Base-by-base conservation (phyloP, 2,329 filamentous ascomycete species). In the Ceratocystis huliohia region DNA sequence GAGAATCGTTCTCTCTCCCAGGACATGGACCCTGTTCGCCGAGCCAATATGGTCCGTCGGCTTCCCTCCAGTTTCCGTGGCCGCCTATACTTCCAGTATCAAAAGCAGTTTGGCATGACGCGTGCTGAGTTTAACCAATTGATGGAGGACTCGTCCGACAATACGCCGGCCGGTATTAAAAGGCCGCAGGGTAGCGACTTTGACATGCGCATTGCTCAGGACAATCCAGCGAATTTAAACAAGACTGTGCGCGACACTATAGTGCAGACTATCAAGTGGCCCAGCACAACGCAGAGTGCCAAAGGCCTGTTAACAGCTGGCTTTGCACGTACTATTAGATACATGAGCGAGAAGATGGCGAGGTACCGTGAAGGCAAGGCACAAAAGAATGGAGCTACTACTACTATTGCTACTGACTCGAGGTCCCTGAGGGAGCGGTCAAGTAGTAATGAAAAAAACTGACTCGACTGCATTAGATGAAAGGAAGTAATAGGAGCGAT, bases 41-140 rank as follows among this genome's bases (percentile, higher is more conserved):
- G 94, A 67, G 91, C 89, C 20, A 99, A 99, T 76, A 99, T 99
- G 90, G 93, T 99, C 8, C 86, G 94, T 4, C 87, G 94, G 13
- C 79, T 99, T 10, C 94, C 94, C 3, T 88, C 88, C 71, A 82
- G 86, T 5, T 97, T 99, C 81, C 85, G 94, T 46, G 84, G 88
- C 65, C 92, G 91, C 68, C 79, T 99, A 0, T 99, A 99, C 77
- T 96, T 96, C 75, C 86, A 92, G 72, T 99, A 96, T 75, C 92
- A 96, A 75, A 86, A 88, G 74, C 93, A 96, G 72, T 95, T 92
- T 72, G 82, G 84, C 66, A 94, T 99, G 56, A 91, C 93, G 0
- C 85, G 86, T 17, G 82, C 84, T 3, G 91, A 96, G 66, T 99
- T 96, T 74, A 80, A 89, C 72, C 82, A 84, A 72, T 92, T 97